These are phyloP conservation scores for Lepiota venenata DNA, from an alignment of 768 basidiomycete genomes.

Conservation along the genomic window DNA sequence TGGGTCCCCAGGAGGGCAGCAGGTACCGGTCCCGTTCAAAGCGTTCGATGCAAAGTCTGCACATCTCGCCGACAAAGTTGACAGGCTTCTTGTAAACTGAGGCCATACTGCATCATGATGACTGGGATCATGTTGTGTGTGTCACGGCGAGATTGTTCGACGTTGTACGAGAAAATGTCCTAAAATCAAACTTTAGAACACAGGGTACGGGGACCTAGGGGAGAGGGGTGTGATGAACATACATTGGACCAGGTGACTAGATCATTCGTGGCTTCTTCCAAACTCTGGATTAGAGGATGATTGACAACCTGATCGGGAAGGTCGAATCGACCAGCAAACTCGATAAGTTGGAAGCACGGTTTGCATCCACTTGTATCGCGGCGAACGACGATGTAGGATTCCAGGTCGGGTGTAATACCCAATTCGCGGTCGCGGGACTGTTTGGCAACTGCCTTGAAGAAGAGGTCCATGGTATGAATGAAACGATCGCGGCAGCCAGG, in stretches of 20 bases:
- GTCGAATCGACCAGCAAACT: conserved; percentile 67
- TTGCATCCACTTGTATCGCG: conserved; percentile 57
- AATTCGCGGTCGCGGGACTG: conserved; percentile 55
- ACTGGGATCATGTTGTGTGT: conserved; percentile 73
- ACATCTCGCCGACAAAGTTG: conserved; percentile 60
- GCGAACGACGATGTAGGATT: conserved; percentile 67
- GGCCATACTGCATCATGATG: conserved; percentile 56
- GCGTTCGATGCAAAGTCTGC: conserved; percentile 47
- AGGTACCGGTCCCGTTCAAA: conserved; percentile 44
- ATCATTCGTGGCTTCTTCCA: conserved; percentile 74
- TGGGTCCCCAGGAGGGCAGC: conserved; percentile 59
- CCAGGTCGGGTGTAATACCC: conserved; percentile 58
- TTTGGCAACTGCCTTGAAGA: conserved; percentile 63
- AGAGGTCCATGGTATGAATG: conserved; percentile 62
- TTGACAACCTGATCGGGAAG: conserved; percentile 70
- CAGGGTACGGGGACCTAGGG: not conserved
- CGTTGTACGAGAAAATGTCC: conserved; percentile 77
- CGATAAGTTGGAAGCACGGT: conserved; percentile 71
- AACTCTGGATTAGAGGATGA: conserved; percentile 53
- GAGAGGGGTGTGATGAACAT: conserved; percentile 20
- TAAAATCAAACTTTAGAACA: conserved; percentile 20
- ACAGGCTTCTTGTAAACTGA: conserved; percentile 59
- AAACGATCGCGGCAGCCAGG: conserved; percentile 63
- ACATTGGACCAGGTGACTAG: conserved; percentile 83
- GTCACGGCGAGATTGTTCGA: conserved; percentile 65